Conservation (phyloP, 805 yeast species). For the Starmerella vaccinii region DNA sequence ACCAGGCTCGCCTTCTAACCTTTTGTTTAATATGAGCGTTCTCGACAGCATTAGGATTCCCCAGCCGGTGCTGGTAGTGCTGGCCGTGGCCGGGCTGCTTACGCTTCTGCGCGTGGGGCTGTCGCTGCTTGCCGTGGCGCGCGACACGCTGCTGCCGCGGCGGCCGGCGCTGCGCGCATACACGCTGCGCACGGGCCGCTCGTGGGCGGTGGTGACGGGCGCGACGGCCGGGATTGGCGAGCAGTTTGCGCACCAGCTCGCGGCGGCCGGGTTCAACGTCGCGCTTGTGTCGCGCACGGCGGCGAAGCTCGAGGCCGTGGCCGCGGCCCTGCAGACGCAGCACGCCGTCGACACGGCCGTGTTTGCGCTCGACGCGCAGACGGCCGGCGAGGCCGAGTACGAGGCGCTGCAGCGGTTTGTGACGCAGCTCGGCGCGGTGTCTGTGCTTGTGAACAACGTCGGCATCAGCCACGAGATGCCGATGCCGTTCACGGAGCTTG, state of each 20-base stretch:
- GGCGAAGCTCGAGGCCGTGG: constrained; percentile 57
- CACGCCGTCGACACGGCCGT: constrained; percentile 53
- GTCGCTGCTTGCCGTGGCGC: constrained; percentile 7
- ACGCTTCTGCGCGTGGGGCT: constrained; percentile 9
- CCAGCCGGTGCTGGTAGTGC: constrained; percentile 1
- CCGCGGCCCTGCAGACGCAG: constrained; percentile 51
- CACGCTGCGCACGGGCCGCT: constrained; percentile 28
- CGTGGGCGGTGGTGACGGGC: constrained; percentile 95
- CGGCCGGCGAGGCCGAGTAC: constrained; percentile 52
- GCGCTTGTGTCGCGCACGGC: constrained; percentile 76
- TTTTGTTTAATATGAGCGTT: background rate
- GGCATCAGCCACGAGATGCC: constrained; percentile 94
- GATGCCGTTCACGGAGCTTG: constrained; percentile 79
- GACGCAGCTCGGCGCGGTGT: constrained; percentile 42
- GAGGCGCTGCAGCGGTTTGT: constrained; percentile 39
- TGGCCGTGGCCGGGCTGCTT: constrained; percentile 13
- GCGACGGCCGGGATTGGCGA: constrained; percentile 97
- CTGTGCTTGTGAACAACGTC: constrained; percentile 80
- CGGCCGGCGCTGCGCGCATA: constrained; percentile 12
- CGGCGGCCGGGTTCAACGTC: constrained; percentile 70
- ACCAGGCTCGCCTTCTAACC: no score
- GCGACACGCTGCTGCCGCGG: constrained; percentile 19
- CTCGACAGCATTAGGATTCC: constrained; percentile 13
- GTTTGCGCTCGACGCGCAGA: constrained; percentile 69
- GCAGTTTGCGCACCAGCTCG: constrained; percentile 79